A percentile compares a stretch with the other conserved stretches of the same genome.
These are phyloP conservation scores for Silene latifolia DNA, from an alignment of 148 eudicot genomes.

Conservation along the genomic window DNA sequence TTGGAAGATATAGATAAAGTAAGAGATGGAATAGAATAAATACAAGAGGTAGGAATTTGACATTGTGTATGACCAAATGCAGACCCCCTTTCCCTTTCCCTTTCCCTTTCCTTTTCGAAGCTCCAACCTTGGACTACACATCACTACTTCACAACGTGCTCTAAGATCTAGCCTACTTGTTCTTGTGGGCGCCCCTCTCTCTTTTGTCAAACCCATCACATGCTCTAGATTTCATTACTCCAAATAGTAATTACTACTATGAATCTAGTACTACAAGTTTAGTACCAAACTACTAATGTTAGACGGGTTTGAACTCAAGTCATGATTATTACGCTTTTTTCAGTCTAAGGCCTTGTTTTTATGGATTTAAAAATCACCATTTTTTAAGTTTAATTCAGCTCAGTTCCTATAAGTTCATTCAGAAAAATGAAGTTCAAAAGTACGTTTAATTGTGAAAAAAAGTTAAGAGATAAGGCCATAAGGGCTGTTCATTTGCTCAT, in stretches of 20 bases:
- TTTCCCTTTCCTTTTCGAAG: too few species aligned
- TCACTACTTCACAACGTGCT: not conserved
- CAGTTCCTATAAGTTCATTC: too few species aligned
- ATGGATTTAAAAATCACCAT: too few species aligned
- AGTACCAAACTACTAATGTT: too few species aligned
- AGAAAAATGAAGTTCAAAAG: too few species aligned
- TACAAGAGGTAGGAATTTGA: not conserved
- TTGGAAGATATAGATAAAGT: not conserved
- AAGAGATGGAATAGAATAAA: not conserved
- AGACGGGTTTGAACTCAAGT: too few species aligned
- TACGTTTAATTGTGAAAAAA: too few species aligned
- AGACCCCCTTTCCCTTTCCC: not conserved
- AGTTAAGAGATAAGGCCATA: too few species aligned
- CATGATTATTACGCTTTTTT: too few species aligned
- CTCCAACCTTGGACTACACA: not conserved
- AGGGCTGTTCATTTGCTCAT: too few species aligned
- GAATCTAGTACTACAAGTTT: not conserved
- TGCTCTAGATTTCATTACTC: not conserved
- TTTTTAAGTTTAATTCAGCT: too few species aligned
- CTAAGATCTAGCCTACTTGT: not conserved
- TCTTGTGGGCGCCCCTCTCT: not conserved
- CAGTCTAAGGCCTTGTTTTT: too few species aligned
- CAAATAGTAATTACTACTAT: not conserved
- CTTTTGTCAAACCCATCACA: not conserved
- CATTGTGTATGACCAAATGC: not conserved